A percentile compares a stretch with the other conserved stretches of the same genome.
These are phyloP conservation scores for Micractinium conductrix DNA, from an alignment of 139 green algal genomes.

Conservation along the genomic window DNA sequence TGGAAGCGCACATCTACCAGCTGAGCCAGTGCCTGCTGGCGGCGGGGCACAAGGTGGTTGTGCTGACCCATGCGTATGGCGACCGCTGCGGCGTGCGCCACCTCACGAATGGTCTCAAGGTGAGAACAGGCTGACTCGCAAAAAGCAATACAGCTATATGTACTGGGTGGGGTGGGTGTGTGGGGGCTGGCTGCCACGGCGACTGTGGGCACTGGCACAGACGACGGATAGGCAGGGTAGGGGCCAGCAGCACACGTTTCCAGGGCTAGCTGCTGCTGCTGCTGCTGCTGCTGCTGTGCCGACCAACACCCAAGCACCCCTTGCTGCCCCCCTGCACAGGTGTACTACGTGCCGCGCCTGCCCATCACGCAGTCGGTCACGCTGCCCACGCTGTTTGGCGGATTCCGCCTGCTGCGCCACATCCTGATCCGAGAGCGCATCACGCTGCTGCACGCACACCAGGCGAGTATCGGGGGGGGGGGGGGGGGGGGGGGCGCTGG, in stretches of 20 bases:
- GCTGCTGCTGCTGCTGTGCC: neutral
- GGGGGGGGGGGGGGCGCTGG: no score
- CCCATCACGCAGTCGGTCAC: constrained; percentile 77
- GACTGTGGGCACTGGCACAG: no score
- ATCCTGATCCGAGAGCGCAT: constrained; percentile 86
- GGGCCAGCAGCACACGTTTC: no score
- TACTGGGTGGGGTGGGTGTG: no score
- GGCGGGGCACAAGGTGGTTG: constrained; percentile 84
- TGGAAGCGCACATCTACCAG: constrained; percentile 97
- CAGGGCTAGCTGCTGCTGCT: neutral
- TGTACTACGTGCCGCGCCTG: constrained; percentile 91
- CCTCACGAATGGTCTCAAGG: constrained; percentile 94
- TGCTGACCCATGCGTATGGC: constrained; percentile 85
- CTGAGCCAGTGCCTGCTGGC: constrained; percentile 89
- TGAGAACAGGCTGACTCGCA: constrained; percentile 4
- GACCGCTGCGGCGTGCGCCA: constrained; percentile 81
- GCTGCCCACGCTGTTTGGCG: constrained; percentile 76
- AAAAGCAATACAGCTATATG: no score
- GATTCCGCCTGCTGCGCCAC: constrained; percentile 57
- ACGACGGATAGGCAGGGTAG: no score
- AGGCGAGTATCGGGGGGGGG: constrained; percentile 34
- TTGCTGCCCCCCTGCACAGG: constrained; percentile 63
- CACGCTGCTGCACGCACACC: constrained; percentile 87
- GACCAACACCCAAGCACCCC: no score
- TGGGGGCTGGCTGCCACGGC: no score